Evolutionary conservation across 2,329 filamentous ascomycete genomes (phyloP).

Genomic region (Trichoderma oligosporum): DNA sequence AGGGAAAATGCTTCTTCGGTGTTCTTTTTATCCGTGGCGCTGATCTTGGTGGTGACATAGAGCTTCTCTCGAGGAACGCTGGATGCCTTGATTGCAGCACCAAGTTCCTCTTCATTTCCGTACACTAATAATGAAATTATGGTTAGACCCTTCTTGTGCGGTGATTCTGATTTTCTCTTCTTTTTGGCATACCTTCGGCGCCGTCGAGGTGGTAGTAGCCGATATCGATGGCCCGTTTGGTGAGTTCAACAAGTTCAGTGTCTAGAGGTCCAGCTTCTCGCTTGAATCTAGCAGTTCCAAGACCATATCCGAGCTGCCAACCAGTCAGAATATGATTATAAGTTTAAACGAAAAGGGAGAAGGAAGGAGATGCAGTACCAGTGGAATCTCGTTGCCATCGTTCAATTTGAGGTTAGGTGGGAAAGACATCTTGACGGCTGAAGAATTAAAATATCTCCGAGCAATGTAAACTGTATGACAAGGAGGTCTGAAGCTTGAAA

Average conservation of each 20-base stretch:
- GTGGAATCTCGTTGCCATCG: slow-evolving; percentile 68
- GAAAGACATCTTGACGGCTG: slow-evolving; percentile 10
- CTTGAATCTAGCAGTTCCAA: slow-evolving; percentile 65
- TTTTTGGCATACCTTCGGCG: slow-evolving; percentile 55
- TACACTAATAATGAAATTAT: slow-evolving; percentile 44
- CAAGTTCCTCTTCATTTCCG: slow-evolving; percentile 66
- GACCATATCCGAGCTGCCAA: slow-evolving; percentile 62
- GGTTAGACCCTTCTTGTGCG: neutral
- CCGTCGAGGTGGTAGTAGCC: slow-evolving; percentile 72
- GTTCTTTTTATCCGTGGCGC: slow-evolving; percentile 38
- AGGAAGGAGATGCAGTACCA: slow-evolving; percentile 45
- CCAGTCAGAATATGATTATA: neutral
- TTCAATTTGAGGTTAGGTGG: slow-evolving; percentile 58
- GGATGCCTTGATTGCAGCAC: slow-evolving; percentile 64
- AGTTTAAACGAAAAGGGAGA: neutral
- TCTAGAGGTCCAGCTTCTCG: slow-evolving; percentile 48
- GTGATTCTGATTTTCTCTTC: neutral
- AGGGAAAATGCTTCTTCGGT: slow-evolving; percentile 51
- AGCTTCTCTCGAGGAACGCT: slow-evolving; percentile 63
- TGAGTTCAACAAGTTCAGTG: slow-evolving; percentile 45
- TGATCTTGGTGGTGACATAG: slow-evolving; percentile 62
- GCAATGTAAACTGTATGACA: neutral
- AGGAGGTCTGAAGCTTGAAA: neutral
- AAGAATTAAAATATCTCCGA: neutral
- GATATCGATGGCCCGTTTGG: slow-evolving; percentile 61